Evolutionary conservation across 1,284 basidiomycete species (phyloP), one percentile per base, ranked within the genome.

Genomic region (Rhodotorula sp.): DNA sequence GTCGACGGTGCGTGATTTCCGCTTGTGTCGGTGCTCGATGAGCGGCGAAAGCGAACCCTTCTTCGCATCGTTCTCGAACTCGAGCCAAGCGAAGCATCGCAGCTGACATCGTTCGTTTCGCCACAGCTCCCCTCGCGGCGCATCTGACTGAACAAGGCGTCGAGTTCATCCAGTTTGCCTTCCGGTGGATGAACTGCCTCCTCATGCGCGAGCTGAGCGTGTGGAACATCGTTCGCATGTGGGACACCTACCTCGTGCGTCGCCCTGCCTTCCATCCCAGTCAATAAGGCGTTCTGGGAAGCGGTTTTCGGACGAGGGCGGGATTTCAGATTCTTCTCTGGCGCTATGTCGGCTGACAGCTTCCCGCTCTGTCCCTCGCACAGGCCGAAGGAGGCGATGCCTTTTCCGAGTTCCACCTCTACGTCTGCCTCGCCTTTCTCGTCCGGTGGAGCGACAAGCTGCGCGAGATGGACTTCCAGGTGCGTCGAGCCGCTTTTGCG

Each of bases 121-220:
- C 1, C 4, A 50, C 70, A 93, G 91, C 89, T 28, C 90, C 91
- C 1, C 84, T 97, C 24, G 85, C 88, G 7, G 82, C 86, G 3
- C 94, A 98, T 81, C 84, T 98, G 48, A 88, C 89, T 71, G 83
- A 87, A 20, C 89, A 98, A 80, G 91, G 90, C 76, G 93, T 98
- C 75, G 93, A 97, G 82, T 98, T 95, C 78, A 95, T 98, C 88
- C 94, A 98, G 79, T 98, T 97, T 75, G 93, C 94, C 51, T 98
- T 98, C 81, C 85, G 94, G 59, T 98, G 94, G 94, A 96, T 98
- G 91, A 97, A 98, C 79, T 96, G 94, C 79, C 82, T 98, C 62
- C 84, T 97, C 68, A 96, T 98, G 94, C 86, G 94, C 67, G 94
- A 97, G 82, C 90, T 98, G 74, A 94, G 88, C 75, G 92, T 96